Evolutionary conservation across 805 yeast genomes (phyloP).

Genomic region (Ascoidea rubescens): DNA sequence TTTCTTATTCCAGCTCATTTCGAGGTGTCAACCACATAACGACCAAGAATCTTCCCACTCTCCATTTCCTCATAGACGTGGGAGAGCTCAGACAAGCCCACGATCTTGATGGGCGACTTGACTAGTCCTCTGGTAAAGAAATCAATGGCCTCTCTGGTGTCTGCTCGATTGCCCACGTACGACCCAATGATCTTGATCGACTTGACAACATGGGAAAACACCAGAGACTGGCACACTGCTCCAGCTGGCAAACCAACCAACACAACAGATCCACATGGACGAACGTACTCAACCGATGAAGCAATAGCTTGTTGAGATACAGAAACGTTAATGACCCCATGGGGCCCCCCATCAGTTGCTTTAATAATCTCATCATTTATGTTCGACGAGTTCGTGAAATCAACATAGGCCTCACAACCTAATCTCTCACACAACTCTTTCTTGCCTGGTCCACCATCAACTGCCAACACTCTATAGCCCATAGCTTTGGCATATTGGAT

Average conservation of each 20-base stretch:
- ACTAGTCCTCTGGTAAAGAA: slow-evolving; percentile 57
- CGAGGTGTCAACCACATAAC: slow-evolving; percentile 74
- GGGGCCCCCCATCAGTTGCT: slow-evolving; percentile 58
- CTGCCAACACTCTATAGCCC: slow-evolving; percentile 42
- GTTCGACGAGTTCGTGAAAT: slow-evolving; percentile 37
- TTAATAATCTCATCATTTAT: slow-evolving; percentile 36
- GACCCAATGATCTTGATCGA: slow-evolving; percentile 64
- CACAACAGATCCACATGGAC: slow-evolving; percentile 57
- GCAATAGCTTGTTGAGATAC: slow-evolving; percentile 53
- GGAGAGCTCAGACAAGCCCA: slow-evolving; percentile 41
- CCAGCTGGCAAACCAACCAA: slow-evolving; percentile 68
- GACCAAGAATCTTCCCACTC: slow-evolving; percentile 52
- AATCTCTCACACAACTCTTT: slow-evolving; percentile 27
- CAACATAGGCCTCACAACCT: slow-evolving; percentile 43
- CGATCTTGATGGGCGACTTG: slow-evolving; percentile 45
- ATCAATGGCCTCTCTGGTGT: slow-evolving; percentile 61
- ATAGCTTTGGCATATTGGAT: slow-evolving; percentile 44
- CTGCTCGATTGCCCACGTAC: slow-evolving; percentile 80
- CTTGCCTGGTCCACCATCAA: slow-evolving; percentile 44
- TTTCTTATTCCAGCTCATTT: slow-evolving; percentile 22
- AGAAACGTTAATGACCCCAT: slow-evolving; percentile 63
- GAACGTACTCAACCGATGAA: slow-evolving; percentile 39
- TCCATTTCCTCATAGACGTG: slow-evolving; percentile 41
- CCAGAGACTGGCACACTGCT: slow-evolving; percentile 51
- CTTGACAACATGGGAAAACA: slow-evolving; percentile 59